Percentiles rank a stretch among this genome's conserved stretches.
These are phyloP conservation scores for Zychaea mexicana DNA, from an alignment of 371 early-diverging fungal genomes.

Conservation along the genomic window DNA sequence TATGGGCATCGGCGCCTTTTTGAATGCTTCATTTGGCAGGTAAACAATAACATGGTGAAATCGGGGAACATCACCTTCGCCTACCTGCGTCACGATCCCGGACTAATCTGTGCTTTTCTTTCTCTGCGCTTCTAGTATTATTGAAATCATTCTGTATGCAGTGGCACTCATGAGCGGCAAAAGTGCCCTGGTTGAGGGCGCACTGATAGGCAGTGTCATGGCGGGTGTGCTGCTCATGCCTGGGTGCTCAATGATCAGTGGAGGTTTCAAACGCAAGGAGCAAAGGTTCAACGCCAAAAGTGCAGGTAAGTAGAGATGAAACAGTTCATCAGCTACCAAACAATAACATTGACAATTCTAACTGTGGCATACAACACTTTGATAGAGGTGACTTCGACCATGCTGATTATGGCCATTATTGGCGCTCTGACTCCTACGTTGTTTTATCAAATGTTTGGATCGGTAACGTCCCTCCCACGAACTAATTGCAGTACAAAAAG, in stretches of 20 bases:
- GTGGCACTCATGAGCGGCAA: conserved; percentile 91
- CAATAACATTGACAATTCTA: background rate
- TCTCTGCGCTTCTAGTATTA: conserved; percentile 61
- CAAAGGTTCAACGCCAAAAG: conserved; percentile 93
- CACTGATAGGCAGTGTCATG: conserved; percentile 90
- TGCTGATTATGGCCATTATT: conserved; percentile 93
- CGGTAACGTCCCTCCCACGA: too few relatives aligned
- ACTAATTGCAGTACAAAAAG: too few relatives aligned
- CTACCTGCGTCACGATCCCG: too few relatives aligned
- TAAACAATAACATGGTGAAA: background rate
- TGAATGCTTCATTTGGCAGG: conserved; percentile 95
- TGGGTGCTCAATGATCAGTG: conserved; percentile 92
- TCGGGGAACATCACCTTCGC: too few relatives aligned
- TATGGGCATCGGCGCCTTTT: conserved; percentile 90
- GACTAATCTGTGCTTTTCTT: background rate
- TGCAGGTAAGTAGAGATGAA: conserved; percentile 61
- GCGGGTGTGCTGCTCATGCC: conserved; percentile 91
- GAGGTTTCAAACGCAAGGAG: conserved; percentile 88
- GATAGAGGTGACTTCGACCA: conserved; percentile 87
- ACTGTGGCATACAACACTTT: background rate
- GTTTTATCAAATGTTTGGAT: conserved; percentile 92
- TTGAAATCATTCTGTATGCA: conserved; percentile 92
- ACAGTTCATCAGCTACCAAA: background rate
- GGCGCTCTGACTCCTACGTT: conserved; percentile 93
- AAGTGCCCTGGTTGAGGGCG: conserved; percentile 87